Base-by-base conservation (phyloP, 1,284 basidiomycete genomes). In the Ceratobasidium sp. region DNA sequence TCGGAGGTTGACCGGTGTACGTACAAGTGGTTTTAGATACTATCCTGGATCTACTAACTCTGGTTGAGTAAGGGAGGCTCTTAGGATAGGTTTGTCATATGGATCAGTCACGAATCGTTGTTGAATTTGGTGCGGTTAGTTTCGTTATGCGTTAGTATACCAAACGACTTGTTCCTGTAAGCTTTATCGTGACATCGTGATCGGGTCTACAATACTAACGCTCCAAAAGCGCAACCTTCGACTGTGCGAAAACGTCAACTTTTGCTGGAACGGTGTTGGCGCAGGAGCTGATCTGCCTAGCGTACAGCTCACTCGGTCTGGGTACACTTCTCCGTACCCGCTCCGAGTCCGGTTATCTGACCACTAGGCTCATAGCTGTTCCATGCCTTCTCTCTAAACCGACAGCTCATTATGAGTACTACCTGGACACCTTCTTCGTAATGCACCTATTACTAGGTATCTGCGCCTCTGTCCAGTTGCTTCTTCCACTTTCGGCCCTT, bases 151-250 rank as follows among this genome's bases (percentile, higher is more conserved):
- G 26, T 66, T 42, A 50, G 38, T 20, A 50, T 66, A 9, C 48
- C 48, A 12, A 66, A 66, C 44, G 65, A 66, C 23, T 23, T 66
- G 9, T 66, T 66, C 23, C 44, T 66, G 65, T 66, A 38, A 10
- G 65, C 26, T 6, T 15, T 7, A 12, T 44, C 15, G 26, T 3
- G 15, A 50, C 4, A 17, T 66, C 20, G 6, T 3, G 28, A 17
- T 66, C 20, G 1, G 7, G 28, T 20, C 20, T 13, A 26, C 23
- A 20, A 20, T 15, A 10, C 44, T 40, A 28, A 66, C 42, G 33
- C 3, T 23, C 46, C 0, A 6, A 6, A 13, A 66, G 44, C n/a
- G 23, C 26, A 7, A 66, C 65, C 4, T 50, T 66, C 26, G 65
- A 66, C 65, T 66, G 65, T 26, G 20, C 65, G 42, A 66, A 44